Conservation (phyloP, 176 grass and related monocot genomes). For the Phoenix dactylifera region DNA sequence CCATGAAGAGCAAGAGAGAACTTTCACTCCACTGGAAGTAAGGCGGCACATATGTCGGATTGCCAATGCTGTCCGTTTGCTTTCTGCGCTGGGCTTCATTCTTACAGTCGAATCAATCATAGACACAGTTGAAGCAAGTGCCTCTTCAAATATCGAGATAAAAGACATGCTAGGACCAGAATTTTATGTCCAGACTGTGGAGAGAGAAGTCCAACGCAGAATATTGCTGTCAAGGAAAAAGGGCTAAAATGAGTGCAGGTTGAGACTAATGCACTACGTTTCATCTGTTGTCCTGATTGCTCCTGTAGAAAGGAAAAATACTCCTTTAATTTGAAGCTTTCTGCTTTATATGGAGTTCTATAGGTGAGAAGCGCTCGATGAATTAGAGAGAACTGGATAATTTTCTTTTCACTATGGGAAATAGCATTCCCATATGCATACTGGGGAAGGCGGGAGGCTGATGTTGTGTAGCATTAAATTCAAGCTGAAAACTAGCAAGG, state of each 20-base stretch:
- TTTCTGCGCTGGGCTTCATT: slow-evolving; percentile 70
- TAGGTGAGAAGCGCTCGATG: too few species aligned
- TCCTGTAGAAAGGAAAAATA: too few species aligned
- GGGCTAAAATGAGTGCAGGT: slow-evolving; percentile 30
- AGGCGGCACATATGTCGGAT: slow-evolving; percentile 70
- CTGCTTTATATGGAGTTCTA: too few species aligned
- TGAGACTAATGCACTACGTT: too few species aligned
- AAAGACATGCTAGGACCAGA: slow-evolving; percentile 79
- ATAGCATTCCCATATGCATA: too few species aligned
- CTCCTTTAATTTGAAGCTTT: too few species aligned
- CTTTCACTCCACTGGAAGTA: slow-evolving; percentile 41
- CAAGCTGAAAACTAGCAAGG: too few species aligned
- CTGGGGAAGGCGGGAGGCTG: too few species aligned
- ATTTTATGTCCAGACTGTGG: slow-evolving; percentile 75
- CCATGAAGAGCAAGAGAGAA: slow-evolving; percentile 2
- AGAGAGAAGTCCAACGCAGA: slow-evolving; percentile 54
- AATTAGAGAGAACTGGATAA: too few species aligned
- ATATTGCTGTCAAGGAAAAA: slow-evolving; percentile 36
- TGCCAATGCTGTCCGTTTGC: slow-evolving; percentile 64
- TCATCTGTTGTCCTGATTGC: too few species aligned
- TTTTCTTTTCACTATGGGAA: too few species aligned
- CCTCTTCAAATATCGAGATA: slow-evolving; percentile 41
- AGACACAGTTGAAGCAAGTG: slow-evolving; percentile 49
- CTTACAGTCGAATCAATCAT: slow-evolving; percentile 53
- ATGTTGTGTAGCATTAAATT: too few species aligned